These are phyloP conservation scores for Acanthamoeba polyphaga DNA, from an alignment of 208 protist species.

Conservation along the genomic window DNA sequence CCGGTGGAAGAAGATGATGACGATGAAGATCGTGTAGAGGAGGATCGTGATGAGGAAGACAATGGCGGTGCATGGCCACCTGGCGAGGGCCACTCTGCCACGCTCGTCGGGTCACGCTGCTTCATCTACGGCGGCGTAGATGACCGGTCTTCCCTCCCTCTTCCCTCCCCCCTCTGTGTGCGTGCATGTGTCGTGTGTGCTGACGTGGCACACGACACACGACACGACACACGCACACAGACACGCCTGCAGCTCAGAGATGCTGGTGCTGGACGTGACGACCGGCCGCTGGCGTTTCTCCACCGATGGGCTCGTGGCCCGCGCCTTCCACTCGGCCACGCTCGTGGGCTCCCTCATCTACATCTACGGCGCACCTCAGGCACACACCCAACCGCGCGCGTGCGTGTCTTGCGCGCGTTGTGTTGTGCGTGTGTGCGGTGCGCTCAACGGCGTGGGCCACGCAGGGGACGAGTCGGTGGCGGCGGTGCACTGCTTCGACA, in stretches of 20 bases:
- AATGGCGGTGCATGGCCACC: not conserved
- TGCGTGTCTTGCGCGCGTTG: not conserved
- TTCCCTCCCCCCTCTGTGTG: no score
- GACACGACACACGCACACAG: not conserved
- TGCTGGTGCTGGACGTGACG: not conserved
- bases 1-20: not conserved
- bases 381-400: not conserved
- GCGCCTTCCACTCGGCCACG: constrained; percentile 23
- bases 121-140: constrained; percentile 16
- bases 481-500: not conserved
- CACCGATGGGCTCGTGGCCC: not conserved
- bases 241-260: not conserved
- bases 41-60: not conserved
- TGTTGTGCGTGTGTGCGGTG: not conserved
- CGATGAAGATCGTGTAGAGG: not conserved
- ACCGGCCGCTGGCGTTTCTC: not conserved
- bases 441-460: not conserved
- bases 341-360: constrained; percentile 1
- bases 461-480: not conserved
- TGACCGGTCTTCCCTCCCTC: not conserved
- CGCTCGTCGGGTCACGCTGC: constrained; percentile 19
- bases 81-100: not conserved
- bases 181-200: not conserved
- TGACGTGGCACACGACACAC: not conserved
- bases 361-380: constrained; percentile 5